Evolutionary conservation across 2,329 filamentous ascomycete genomes (phyloP), one percentile per base, ranked within the genome.

Genomic region (Beauveria rudraprayagi): DNA sequence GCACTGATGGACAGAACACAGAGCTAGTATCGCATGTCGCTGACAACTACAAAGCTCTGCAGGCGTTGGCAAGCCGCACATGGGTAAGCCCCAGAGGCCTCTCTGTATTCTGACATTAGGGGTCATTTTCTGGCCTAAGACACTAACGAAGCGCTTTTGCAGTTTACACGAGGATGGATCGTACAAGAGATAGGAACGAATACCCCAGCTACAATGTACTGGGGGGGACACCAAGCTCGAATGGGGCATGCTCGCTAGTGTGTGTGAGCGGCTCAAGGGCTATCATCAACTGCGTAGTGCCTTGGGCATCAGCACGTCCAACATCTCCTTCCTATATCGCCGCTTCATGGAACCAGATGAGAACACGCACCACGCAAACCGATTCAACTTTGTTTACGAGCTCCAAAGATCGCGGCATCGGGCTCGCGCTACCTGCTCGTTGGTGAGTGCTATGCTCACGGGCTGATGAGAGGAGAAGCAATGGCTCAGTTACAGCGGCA

Each of bases 161-260:
- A 74, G 73, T 75, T 75, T 41, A 67, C 69, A 30, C 69, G 72
- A 11, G 68, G 73, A 44, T 75, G 72, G 72, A 73, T 75, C 34
- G 71, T 72, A 24, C 72, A 75, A 41, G 72, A 75, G 24, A 74
- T 75, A 26, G 72, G 72, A 46, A 75, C 72, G 2, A 41, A 52
- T 3, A 66, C 72, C 2, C 65, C 72, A 0, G 71, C 72, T 1
- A 72, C 69, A 2, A 68, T 75, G 0, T 71, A 69, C 64, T 75
- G 19, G 72, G 72, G 73, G 72, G 16, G 63, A 70, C 3, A 64
- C 65, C 2, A 64, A 70, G 28, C 64, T 75, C 6, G 68, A 72
- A 56, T 75, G 72, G 73, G 66, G 71, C 17, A 62, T 62, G 17
- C 66, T 73, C 19, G 74, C 70, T 5, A 62, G 46, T 19, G 72